Conservation (phyloP, 805 yeast genomes). For the Saccharomycopsis sp. region DNA sequence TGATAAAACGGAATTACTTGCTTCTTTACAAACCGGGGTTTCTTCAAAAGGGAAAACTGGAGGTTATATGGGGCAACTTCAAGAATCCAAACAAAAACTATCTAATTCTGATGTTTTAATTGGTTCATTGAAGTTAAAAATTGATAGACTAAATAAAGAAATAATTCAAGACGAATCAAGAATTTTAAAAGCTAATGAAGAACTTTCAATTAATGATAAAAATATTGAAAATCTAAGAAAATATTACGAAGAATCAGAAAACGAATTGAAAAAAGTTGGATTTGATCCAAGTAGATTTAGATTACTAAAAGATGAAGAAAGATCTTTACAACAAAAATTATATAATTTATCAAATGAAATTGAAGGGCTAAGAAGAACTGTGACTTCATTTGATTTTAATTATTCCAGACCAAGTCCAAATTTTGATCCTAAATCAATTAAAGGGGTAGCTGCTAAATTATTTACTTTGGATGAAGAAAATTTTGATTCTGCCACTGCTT, state of each 20-base stretch:
- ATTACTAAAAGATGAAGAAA: constrained; percentile 37
- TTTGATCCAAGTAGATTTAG: constrained; percentile 38
- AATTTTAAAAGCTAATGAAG: constrained; percentile 41
- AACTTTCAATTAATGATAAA: constrained; percentile 30
- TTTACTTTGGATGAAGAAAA: constrained; percentile 52
- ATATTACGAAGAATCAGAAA: constrained; percentile 30
- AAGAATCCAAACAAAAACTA: constrained; percentile 46
- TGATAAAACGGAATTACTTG: constrained; percentile 66
- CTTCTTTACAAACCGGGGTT: constrained; percentile 82
- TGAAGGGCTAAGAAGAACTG: constrained; percentile 47
- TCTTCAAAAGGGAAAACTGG: constrained; percentile 70
- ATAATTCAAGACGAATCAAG: constrained; percentile 38
- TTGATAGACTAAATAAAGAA: constrained; percentile 46
- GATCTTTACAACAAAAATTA: constrained; percentile 32
- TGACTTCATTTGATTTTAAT: constrained; percentile 66
- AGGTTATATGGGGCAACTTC: constrained; percentile 68
- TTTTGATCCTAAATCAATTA: constrained; percentile 54
- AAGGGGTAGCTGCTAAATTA: constrained; percentile 84
- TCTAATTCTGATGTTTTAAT: constrained; percentile 44
- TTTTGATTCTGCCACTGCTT: constrained; percentile 59
- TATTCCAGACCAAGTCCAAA: constrained; percentile 54
- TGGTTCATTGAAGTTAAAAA: constrained; percentile 49
- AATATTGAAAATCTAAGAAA: constrained; percentile 34
- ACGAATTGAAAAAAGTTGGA: constrained; percentile 41
- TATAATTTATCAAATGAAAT: constrained; percentile 35